phyloP scores from a whole-genome alignment of 176 grass and related monocot genomes.

The Rhynchospora pubera region DNA sequence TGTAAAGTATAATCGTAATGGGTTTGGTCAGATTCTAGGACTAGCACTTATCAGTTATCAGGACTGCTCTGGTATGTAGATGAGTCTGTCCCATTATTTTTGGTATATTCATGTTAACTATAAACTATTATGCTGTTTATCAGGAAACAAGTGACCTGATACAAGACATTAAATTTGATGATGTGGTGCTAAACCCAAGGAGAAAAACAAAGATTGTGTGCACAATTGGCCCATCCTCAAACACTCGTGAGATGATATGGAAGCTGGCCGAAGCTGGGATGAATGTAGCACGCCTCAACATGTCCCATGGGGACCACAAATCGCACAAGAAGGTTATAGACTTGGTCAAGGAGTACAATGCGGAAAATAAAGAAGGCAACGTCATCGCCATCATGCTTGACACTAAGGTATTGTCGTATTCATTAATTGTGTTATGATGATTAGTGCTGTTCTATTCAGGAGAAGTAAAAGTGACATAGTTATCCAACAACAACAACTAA shows the following conservation, averaged over 20 bases:
- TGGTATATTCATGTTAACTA: constrained; percentile 15
- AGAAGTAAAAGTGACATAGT: not conserved
- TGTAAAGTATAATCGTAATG: not conserved
- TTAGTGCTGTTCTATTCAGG: constrained; percentile 8
- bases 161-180: constrained; percentile 27
- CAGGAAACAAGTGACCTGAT: constrained; percentile 30
- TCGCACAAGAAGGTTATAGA: constrained; percentile 93
- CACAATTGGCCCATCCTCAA: constrained; percentile 89
- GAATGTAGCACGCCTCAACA: constrained; percentile 88
- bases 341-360: constrained; percentile 92
- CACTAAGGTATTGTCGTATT: constrained; percentile 65
- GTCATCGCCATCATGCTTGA: constrained; percentile 92
- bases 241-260: constrained; percentile 91
- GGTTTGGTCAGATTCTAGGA: not conserved
- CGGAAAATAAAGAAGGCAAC: constrained; percentile 60
- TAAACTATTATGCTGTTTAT: not conserved
- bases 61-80: not conserved
- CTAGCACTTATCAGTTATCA: not conserved
- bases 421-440: not conserved
- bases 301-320: constrained; percentile 96
- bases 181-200: constrained; percentile 2
- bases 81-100: constrained; percentile 5
- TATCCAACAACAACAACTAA: too few species aligned
- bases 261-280: constrained; percentile 89
- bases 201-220: constrained; percentile 98